Percentiles rank a stretch among this genome's conserved stretches.
Conservation (phyloP, 2,329 filamentous ascomycete genomes). For the Cryphonectria radicalis region DNA sequence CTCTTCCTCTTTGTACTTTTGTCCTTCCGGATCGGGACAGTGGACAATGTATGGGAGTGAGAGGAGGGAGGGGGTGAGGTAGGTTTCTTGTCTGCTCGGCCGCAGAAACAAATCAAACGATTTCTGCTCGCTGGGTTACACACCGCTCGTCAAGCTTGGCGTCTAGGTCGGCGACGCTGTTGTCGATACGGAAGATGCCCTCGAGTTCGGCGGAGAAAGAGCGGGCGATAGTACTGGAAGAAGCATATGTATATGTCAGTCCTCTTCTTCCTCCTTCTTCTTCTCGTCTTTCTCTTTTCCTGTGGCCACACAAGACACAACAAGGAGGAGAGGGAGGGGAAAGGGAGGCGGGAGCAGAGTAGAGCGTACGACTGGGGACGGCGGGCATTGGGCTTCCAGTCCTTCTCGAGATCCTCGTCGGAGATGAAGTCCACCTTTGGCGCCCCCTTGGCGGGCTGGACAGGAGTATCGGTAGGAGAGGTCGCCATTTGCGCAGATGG, state of each 20-base stretch:
- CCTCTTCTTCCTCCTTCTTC: too few species aligned
- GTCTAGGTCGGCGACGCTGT: conserved; percentile 65
- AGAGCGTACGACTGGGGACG: conserved; percentile 81
- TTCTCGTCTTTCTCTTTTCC: background rate
- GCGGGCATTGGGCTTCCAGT: conserved; percentile 78
- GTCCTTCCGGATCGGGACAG: background rate
- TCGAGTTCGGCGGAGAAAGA: conserved; percentile 86
- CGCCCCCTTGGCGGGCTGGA: conserved; percentile 18
- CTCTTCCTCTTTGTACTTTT: background rate
- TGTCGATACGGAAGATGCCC: conserved; percentile 87
- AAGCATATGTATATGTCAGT: conserved; percentile 29
- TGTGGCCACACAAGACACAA: conserved; percentile 40
- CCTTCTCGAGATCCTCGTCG: conserved; percentile 73
- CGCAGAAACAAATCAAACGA: conserved; percentile 1
- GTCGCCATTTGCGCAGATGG: conserved; percentile 28
- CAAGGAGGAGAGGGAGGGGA: conserved; percentile 58
- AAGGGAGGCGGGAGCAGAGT: conserved; percentile 42
- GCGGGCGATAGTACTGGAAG: conserved; percentile 76
- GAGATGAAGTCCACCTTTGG: conserved; percentile 41
- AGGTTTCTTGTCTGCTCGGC: background rate
- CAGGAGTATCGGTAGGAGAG: conserved; percentile 25
- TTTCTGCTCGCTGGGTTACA: conserved; percentile 39
- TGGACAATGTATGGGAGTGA: background rate
- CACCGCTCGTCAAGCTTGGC: conserved; percentile 82
- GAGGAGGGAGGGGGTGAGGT: background rate